Evolutionary conservation across 148 eudicot species (phyloP).

Genomic region (Talinum fruticosum): DNA sequence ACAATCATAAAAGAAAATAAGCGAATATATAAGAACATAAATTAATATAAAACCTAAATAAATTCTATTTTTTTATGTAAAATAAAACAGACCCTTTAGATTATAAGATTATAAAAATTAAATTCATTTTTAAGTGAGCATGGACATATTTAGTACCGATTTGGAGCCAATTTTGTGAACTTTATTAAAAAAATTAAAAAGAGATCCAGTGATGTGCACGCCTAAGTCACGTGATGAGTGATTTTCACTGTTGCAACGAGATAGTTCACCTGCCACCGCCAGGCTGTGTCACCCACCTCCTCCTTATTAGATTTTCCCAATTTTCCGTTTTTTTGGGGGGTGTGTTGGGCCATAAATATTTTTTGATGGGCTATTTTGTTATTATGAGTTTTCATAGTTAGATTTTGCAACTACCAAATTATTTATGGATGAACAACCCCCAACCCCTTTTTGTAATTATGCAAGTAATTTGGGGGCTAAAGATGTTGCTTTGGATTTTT

Average conservation of each 20-base stretch:
- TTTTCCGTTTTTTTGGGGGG: too few relatives aligned
- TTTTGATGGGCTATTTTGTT: background rate
- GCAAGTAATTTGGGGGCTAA: background rate
- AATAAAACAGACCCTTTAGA: too few relatives aligned
- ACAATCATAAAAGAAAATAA: too few relatives aligned
- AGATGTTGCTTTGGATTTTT: background rate
- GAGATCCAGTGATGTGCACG: background rate
- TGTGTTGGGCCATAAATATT: too few relatives aligned
- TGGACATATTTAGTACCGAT: too few relatives aligned
- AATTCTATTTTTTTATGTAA: too few relatives aligned
- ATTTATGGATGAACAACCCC: constrained; percentile 4
- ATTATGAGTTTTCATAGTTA: background rate
- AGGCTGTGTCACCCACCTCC: background rate
- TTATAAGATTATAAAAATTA: too few relatives aligned
- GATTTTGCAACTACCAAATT: background rate
- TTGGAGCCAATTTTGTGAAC: too few relatives aligned
- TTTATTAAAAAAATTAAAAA: too few relatives aligned
- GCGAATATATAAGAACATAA: too few relatives aligned
- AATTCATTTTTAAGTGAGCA: too few relatives aligned
- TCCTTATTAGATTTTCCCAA: background rate
- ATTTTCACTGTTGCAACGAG: background rate
- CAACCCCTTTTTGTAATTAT: background rate
- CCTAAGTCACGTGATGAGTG: background rate
- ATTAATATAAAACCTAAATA: too few relatives aligned
- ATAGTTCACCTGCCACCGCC: background rate